Base-by-base conservation (phyloP, 768 basidiomycete species). In the Boletus patriciae region DNA sequence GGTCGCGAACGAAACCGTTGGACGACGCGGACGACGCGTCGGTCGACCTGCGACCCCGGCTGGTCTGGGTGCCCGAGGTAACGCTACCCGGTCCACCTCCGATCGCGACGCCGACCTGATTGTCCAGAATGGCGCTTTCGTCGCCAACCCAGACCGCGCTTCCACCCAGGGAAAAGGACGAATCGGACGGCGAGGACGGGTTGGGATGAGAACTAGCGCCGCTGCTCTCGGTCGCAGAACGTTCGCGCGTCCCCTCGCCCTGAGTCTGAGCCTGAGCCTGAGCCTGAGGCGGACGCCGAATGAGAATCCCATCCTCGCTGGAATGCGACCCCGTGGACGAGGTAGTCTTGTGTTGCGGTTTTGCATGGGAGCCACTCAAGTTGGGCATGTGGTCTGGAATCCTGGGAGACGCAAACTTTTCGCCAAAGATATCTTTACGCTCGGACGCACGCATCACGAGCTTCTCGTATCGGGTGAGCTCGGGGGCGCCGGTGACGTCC, bases 391-490 rank as follows among this genome's bases (percentile, higher is more conserved):
- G 42, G 21, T 70, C 67, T 13, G 41, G 60, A 19, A 65, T 65
- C 66, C 59, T 65, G 29, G 58, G 57, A 31, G 52, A 61, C 18
- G 78, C 63, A 71, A 93, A 92, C 71, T 90, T 92, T 65, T 98
- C 95, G 19, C 85, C 77, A 68, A 98, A 95, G 43, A 97, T 80
- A 68, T 98, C 95, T 69, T 92, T 94, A 33, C 94, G 83, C 58
- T 98, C 95, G 15, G 90, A 92, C 1, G 85, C 81, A 29, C 95
- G 90, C 81, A 98, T 86, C 55, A 99, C 81, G 52, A 94, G 76
- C 62, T 92, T 93, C 74, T 99, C 97, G 59, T 81, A 77, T 29
- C 91, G 84, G 6, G 86, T 87, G 43, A 99, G 76, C 6, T 77
- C 70, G 3, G 97, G 97, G 25, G 90, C 85, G 10, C 78, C 80